Base-by-base conservation (phyloP, 495 filamentous ascomycete genomes). In the Daldinia vernicosa region DNA sequence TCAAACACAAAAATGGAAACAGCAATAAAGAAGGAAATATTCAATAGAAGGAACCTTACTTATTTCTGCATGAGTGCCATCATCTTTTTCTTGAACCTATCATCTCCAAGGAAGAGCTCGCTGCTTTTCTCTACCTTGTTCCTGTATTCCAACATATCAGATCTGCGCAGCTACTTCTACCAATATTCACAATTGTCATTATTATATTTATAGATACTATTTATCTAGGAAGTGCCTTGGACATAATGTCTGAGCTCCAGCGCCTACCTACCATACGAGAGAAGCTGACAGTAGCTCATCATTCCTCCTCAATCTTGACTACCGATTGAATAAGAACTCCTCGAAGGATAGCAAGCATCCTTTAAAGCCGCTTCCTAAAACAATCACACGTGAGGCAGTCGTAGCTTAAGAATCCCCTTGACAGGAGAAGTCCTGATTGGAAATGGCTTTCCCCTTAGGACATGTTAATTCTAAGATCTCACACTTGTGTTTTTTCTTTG, bases 341-440 rank as follows among this genome's bases (percentile, higher is more conserved):
- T 19, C 17, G 5, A 24, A 47, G 3, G 22, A 22, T 22, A 24
- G 1, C 8, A 24, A 14, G 43, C 43, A 47, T 47, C 19, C 17
- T 24, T 47, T 24, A 12, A 24, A 67, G 63, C 43, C 15, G 27
- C 69, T 55, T 59, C 69, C 69, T 39, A n/a, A 28, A 56, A 2
- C 30, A 6, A 32, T 12, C 7, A 27, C 40, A 56, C 7, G n/a
- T 14, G 12, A 37, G 54, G 62, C 24, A 57, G 57, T 27, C 30
- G 27, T 53, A 17, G 9, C 27, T 47, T 55, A 24, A 15, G 43
- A 17, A 45, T 26, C 52, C n/a, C 33, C 17, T 43, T 37, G 17
- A 30, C 35, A 11, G 30, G 60, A 62, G 51, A 50, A 26, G 17
- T 60, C 8, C 26, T 35, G 19, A 17, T 35, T 39, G 47, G 50